Evolutionary conservation across 2,329 filamentous ascomycete genomes (phyloP), one percentile per base, ranked within the genome.

Genomic region (Aspergillus ibericus): DNA sequence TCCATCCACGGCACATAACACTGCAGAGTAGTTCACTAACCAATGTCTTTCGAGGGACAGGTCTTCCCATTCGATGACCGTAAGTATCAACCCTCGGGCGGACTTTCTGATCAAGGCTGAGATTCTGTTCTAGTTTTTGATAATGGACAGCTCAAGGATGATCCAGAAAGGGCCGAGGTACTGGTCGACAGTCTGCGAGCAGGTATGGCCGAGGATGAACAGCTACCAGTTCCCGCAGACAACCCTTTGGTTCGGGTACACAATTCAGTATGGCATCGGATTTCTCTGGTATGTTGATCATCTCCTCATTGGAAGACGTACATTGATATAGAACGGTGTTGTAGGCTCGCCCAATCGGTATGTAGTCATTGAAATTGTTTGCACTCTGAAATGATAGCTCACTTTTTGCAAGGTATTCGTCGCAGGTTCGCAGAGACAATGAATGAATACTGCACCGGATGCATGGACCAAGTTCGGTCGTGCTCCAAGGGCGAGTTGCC

Each of bases 101-200:
- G 16, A 12, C 8, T 9, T n/a, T 52, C 6, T 20, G 10, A 5
- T 22, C 29, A n/a, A 53, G 29, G 6, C 42, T 58, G 16, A 53
- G 20, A 16, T 18, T 15, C n/a, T 4, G 6, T 29, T 48, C 15
- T 46, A 75, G 65, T 62, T 35, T 72, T 72, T 29, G 71, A 73
- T 48, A 71, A 72, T 49, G 72, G 72, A 1, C 58, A 60, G n/a
- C 59, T 72, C 18, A 68, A 62, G 36, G 56, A 65, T 16, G 63
- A 72, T 44, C 60, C 60, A 2, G 49, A 56, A 4, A 56, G 57
- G 13, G 68, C 72, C 1, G 60, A 67, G 9, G 50, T 59, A 5
- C 54, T 73, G 20, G 56, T 67, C n/a, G 64, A 67, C 13, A 55
- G 62, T 16, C 58, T 70, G 38, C 63, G 70, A 9, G 48, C 50